Evolutionary conservation across 139 green algal species (phyloP), one percentile per base, ranked within the genome.

Genomic region (Eudorina sp.): DNA sequence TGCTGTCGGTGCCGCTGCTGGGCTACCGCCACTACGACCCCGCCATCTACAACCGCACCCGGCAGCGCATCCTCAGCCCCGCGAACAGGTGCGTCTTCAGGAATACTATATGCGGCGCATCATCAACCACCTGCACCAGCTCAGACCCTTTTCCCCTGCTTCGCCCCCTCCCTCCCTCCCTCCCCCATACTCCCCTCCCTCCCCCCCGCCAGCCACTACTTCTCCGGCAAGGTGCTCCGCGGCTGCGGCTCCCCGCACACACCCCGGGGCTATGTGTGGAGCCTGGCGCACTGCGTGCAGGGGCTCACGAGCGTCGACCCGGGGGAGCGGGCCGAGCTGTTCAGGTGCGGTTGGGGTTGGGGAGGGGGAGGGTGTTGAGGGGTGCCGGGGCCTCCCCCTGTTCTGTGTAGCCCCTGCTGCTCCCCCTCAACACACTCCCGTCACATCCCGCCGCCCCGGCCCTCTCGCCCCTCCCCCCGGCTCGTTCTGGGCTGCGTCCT

Each of bases 241-340:
- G 94, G 94, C 9, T 74, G 95, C 48, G 94, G 93, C 13, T 93
- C 88, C 13, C 88, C 93, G 0, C 94, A 96, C 79, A 96, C 94
- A 5, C 64, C 82, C 0, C 0, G 25, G 0, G 40, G 73, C 55
- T 91, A 90, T 45, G 90, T 95, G 19, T 96, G 94, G 94, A 88
- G 90, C 0, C 76, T 96, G 81, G 92, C 90, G 21, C 75, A 86
- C 13, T 81, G 78, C 25, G 88, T 93, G 7, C 85, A 91, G 40
- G 93, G 84, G 7, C 78, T 95, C 21, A 95, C 92, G 3, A 79
- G 60, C 18, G n/a, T 41, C n/a, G 53, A 77, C 19, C 38, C 88
- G 0, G 53, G 34, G 14, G 58, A 89, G 64, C 82, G 83, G 18
- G 89, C 72, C 0, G 29, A 75, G 11, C n/a, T 92, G 55, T 83